Base-by-base conservation (phyloP, 75 land plant species). In the Picea sitchensis region DNA sequence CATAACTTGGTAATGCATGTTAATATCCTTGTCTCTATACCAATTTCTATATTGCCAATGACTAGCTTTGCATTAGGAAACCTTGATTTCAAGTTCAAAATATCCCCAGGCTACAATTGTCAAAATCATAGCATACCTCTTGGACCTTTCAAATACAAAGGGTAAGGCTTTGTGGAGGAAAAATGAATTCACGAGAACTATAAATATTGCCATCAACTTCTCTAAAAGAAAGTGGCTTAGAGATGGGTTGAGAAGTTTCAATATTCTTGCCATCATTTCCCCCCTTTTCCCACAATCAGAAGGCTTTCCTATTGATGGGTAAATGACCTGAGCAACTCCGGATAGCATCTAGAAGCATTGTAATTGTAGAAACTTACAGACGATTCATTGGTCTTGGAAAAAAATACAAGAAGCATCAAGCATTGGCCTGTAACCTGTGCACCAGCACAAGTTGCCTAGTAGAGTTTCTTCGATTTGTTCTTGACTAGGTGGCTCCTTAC, bases 391-490 rank as follows among this genome's bases (percentile, higher is more conserved):
- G 88, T 91, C 79, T 94, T 95, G 18, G 99, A 90, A 2, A 87
- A 97, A 97, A 3, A 90, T 85, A 51, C 92, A 91, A 75, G 95
- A 97, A 30, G 98, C 98, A 83, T 94, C 95, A 59, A 95, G 59
- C 59, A 97, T 95, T 67, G 95, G 94, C 72, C 95, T 87, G 79
- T 97, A 97, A n/a, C 99, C 95, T 23, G 98, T 97, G 82, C 1
- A 36, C 38, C 38, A 2, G 73, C 98, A 97, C 62, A 97, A 79
- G 75, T 97, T 36, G 56, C 88, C 87, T 57, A 87, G 84, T 23
- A 87, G 61, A 68, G 5, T 68, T 68, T 68, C 72, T 87, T 97
- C 99, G 79, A 97, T 94, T 65, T 94, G 88, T 63, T 87, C 93
- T 82, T 83, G 87, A 67, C 80, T 90, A 5, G 98, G 99, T 23